Evolutionary conservation across 2,329 filamentous ascomycete genomes (phyloP), one percentile per base, ranked within the genome.

Genomic region (Knufia fluminis): DNA sequence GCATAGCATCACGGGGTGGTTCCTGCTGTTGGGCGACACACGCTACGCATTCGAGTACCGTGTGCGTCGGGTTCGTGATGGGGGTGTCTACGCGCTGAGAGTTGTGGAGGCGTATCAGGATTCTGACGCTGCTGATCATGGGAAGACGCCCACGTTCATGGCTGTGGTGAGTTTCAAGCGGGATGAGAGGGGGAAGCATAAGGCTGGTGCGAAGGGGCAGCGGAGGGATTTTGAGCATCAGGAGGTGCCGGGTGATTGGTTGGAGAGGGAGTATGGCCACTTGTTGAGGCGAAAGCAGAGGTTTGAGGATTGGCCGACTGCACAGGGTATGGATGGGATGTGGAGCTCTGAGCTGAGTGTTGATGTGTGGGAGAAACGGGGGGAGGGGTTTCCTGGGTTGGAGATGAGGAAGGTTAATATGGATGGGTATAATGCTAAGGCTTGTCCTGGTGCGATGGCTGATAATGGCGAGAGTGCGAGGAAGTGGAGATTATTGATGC

Each of bases 331-430:
- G 6, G 68, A 70, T 47, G 61, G 60, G 7, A 60, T 65, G 26
- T 67, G 61, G 63, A 68, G 62, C 63, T 62, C 62, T 26, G 50
- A 61, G 1, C 41, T 55, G 26, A 55, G 56, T 22, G 53, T 64
- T 4, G 52, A 62, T 9, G 35, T 54, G 20, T 64, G 63, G 12
- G 51, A 57, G 22, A 52, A 62, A 6, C 20, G 51, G 3, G 64
- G 67, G 40, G 49, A 55, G 9, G 57, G 61, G 16, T 70, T 68
- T 32, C 65, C 68, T 1, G 68, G 68, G 3, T 57, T 79, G 4
- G 69, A 76, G 36, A 65, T 71, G 16, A 66, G 70, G 14, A 79
- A 77, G 58, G 71, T 71, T 17, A 70, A 78, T 54, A 79, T 79
- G 76, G 52, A 56, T 1, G 56, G 60, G 2, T 75, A 71, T 57